Evolutionary conservation across 1,284 basidiomycete genomes (phyloP).

Genomic region (Cryptococcus sp.): DNA sequence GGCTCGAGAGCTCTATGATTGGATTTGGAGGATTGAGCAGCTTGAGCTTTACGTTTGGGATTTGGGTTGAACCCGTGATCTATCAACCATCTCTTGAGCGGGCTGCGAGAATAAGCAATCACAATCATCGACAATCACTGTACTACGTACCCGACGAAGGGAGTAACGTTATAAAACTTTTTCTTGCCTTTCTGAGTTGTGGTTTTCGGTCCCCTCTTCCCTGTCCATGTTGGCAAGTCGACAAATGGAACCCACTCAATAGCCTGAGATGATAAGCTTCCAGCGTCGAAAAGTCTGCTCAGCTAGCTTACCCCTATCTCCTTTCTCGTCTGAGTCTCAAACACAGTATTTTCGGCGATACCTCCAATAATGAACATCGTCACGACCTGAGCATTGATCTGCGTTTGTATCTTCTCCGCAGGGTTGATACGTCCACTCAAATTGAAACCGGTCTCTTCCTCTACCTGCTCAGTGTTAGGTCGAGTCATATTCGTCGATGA

Average conservation of each 20-base stretch:
- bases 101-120: constrained; percentile 11
- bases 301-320: constrained; percentile 82
- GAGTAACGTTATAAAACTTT: constrained; percentile 93
- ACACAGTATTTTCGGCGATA: constrained; percentile 82
- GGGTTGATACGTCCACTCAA: constrained; percentile 64
- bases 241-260: constrained; percentile 93
- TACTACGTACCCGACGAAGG: constrained; percentile 77
- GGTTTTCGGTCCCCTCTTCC: constrained; percentile 57
- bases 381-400: constrained; percentile 82
- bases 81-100: constrained; percentile 37
- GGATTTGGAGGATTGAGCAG: neutral
- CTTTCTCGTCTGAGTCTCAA: constrained; percentile 91
- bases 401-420: constrained; percentile 73
- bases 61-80: constrained; percentile 26
- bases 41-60: neutral
- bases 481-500: neutral
- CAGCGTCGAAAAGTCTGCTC: neutral
- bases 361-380: constrained; percentile 87
- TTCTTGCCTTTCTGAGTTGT: constrained; percentile 47
- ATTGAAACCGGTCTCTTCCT: constrained; percentile 92
- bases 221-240: constrained; percentile 91
- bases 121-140: neutral
- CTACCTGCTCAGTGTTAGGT: constrained; percentile 57
- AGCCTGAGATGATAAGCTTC: constrained; percentile 55
- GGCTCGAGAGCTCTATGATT: constrained; percentile 29